Evolutionary conservation across 495 filamentous ascomycete genomes (phyloP).

Genomic region (Melanomma pulvis-pyrius): DNA sequence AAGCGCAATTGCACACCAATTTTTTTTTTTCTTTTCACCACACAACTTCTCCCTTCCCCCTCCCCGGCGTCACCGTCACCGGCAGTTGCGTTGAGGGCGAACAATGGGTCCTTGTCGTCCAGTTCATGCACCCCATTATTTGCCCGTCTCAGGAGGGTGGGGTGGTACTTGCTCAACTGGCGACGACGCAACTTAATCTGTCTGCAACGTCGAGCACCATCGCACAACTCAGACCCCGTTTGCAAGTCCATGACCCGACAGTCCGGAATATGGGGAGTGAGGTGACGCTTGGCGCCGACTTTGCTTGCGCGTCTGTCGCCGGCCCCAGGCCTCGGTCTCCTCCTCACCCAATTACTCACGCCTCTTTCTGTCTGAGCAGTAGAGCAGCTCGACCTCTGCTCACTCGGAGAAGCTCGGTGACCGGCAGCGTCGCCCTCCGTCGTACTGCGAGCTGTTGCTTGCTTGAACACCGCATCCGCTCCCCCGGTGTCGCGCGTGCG

Average conservation of each 20-base stretch:
- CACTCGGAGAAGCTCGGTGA: background rate
- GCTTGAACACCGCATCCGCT: background rate
- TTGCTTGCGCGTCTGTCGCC: background rate
- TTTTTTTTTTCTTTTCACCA: no score
- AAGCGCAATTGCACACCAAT: background rate
- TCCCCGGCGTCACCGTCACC: background rate
- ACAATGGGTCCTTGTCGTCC: background rate
- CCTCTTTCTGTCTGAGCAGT: background rate
- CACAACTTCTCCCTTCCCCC: no score
- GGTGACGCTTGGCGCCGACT: background rate
- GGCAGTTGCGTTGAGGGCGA: background rate
- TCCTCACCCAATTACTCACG: no score
- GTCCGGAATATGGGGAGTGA: slow-evolving; percentile 19
- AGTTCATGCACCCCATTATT: background rate
- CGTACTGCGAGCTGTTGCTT: background rate
- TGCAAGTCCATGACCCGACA: slow-evolving; percentile 1
- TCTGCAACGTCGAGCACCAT: slow-evolving; percentile 6
- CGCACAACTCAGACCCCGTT: slow-evolving; percentile 1
- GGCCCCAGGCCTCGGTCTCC: background rate
- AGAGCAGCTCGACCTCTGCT: background rate
- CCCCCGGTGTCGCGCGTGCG: background rate
- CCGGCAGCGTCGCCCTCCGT: background rate
- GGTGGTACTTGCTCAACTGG: background rate
- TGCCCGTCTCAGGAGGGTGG: background rate
- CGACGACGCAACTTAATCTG: background rate